Base-by-base conservation (phyloP, 495 filamentous ascomycete genomes). In the Podospora pseudopauciseta region DNA sequence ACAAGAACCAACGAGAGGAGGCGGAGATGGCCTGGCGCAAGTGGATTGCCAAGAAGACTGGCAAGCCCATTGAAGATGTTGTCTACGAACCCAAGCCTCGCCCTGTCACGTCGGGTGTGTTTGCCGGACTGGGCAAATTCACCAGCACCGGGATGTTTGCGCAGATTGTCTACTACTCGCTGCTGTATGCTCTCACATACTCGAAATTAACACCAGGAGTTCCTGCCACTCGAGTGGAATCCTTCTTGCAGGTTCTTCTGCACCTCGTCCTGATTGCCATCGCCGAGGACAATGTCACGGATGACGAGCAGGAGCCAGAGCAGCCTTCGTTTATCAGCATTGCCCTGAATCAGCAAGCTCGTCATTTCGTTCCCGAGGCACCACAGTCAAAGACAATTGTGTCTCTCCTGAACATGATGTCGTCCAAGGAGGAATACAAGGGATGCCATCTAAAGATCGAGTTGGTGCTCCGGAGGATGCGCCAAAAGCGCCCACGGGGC, bases 1-100 rank as follows among this genome's bases (percentile, higher is more conserved):
- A 87, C 70, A 96, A 97, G 77, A 98, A 98, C 76, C 96, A 98
- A 77, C 90, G 95, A 28, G 95, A 99, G 72, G 95, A 99, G 75
- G 91, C 94, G 0, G 95, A 99, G 80, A 89, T 84, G 65, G 90
- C 91, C 19, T 97, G 93, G 78, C 91, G 88, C 66, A 89, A 89
- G 63, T 90, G 92, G 85, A 87, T 94, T 80, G 90, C 92, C 9
- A 94, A 96, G 80, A 91, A 91, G 80, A 93, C 90, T 0, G 94
- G 95, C 2, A 91, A 92, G 73, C 83, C 89, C 56, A 80, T 85
- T 7, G 85, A 89, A 16, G 94, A 99, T 56, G 88, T 97, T 70
- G 94, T 97, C n/a, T 96, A 90, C 75, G 94, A 97, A 77, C 93
- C 95, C 2, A 93, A 88, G 68, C 82, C 97, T 27, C 88, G 87